Base-by-base conservation (phyloP, 176 grass and related monocot species). In the Carex myosuroides region DNA sequence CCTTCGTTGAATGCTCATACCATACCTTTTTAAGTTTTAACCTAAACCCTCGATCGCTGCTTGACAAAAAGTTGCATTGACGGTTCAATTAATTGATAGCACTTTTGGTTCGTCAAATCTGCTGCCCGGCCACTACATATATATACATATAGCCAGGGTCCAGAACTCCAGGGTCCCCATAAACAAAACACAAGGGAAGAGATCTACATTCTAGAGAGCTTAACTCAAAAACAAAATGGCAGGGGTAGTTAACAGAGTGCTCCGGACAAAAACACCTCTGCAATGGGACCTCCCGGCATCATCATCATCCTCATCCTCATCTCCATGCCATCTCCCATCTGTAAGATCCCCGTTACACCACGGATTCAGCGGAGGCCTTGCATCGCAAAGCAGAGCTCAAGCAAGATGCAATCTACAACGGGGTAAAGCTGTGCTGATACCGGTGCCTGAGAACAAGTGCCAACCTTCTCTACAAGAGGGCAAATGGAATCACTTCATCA, bases 201-300 rank as follows among this genome's bases (percentile, higher is more conserved):
- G 70, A 57, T 14, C 3, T 3, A 18, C 7, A 35, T 6, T 14
- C 3, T 3, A 18, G 16, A 35, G 13, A 41, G 8, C 21, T 12
- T 16, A 54, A 30, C 1, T 18, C 3, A 17, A 18, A 12, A 44
- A 79, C 21, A 81, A 74, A 85, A 94, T 94, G 92, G 87, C 87
- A 1, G 78, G 78, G 57, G 58, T 84, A 17, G 55, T 84, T 16
- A 73, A 85, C 85, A 66, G 60, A 81, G 21, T 89, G 21, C 48
- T 89, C 12, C 46, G 82, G 35, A 16, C 64, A 3, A 63, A 42
- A n/a, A 17, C 64, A 42, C 55, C 88, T 33, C 67, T 78, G 16
- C 73, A 33, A 26, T 30, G 7, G 0, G 82, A 89, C 39, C 56
- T 10, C 56, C 42, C n/a, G 12, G 44, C 55, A 5, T 33, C 74